A percentile compares a stretch with the other conserved stretches of the same genome.
phyloP scores from a whole-genome alignment of 2,329 filamentous ascomycete genomes.

The Fusarium sambucinum region DNA sequence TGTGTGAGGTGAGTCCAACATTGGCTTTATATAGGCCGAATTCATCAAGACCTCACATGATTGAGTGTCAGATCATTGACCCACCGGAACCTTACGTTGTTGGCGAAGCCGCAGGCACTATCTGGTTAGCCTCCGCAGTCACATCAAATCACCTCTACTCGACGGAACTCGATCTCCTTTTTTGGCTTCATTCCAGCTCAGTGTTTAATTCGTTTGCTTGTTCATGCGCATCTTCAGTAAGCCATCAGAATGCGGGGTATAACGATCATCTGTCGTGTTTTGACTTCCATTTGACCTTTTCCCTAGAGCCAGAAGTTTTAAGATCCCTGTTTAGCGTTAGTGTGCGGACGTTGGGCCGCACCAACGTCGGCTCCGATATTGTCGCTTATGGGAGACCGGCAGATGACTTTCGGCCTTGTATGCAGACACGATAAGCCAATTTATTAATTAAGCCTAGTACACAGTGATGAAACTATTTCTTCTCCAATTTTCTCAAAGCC shows the following conservation, averaged over 20 bases:
- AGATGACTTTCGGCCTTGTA: neutral
- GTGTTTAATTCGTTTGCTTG: neutral
- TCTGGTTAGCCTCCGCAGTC: conserved; percentile 4
- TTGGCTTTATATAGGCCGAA: conserved; percentile 28
- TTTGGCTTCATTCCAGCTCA: neutral
- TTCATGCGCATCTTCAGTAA: neutral
- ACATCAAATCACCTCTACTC: no score
- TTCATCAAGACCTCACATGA: conserved; percentile 18
- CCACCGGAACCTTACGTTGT: conserved; percentile 18
- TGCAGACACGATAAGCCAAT: neutral
- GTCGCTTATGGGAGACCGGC: neutral
- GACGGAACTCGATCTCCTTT: neutral
- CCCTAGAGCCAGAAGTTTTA: neutral
- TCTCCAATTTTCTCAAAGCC: no score
- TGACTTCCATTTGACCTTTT: conserved; percentile 13
- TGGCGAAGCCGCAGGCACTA: conserved; percentile 3
- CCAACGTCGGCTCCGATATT: conserved; percentile 15
- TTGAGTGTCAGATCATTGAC: conserved; percentile 33
- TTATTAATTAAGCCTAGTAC: accelerated
- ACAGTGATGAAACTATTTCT: neutral
- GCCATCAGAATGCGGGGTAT: conserved; percentile 29
- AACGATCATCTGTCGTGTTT: conserved; percentile 17
- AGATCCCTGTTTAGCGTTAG: conserved; percentile 13
- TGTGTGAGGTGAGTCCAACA: neutral
- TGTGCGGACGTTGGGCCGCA: conserved; percentile 14